These are phyloP conservation scores for Neurospora crassa DNA, from an alignment of 2,329 filamentous ascomycete species.

Conservation along the genomic window DNA sequence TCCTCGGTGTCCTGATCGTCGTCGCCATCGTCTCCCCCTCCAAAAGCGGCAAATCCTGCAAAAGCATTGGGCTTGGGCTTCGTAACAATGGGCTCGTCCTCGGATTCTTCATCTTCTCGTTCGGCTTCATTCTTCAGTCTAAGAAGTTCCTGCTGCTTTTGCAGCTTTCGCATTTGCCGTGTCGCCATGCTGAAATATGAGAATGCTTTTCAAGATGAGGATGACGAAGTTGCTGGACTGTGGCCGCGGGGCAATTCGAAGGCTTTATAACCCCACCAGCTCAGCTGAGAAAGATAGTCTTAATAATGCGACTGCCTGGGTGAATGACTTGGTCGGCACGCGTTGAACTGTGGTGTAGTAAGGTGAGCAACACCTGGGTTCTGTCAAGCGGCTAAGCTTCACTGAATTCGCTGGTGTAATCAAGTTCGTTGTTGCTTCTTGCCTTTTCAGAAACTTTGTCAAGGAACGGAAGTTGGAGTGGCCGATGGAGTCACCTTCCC, in stretches of 20 bases:
- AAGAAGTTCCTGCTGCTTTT: slow-evolving; percentile 38
- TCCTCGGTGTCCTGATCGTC: slow-evolving; percentile 27
- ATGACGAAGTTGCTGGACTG: slow-evolving; percentile 15
- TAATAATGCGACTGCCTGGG: background rate
- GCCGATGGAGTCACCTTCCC: background rate
- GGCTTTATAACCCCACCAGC: background rate
- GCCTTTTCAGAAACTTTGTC: background rate
- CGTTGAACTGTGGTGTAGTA: background rate
- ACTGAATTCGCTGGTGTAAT: background rate
- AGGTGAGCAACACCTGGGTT: background rate
- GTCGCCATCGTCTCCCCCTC: slow-evolving; percentile 30
- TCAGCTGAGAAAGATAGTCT: background rate
- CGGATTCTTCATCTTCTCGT: slow-evolving; percentile 22
- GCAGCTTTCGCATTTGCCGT: slow-evolving; percentile 41
- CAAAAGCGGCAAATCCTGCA: slow-evolving; percentile 40
- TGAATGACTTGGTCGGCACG: background rate
- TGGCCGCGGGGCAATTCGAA: slow-evolving; percentile 1
- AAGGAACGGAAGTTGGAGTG: background rate
- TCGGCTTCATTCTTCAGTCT: slow-evolving; percentile 23
- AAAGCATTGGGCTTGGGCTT: slow-evolving; percentile 39
- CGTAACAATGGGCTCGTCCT: slow-evolving; percentile 22
- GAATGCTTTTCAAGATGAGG: slow-evolving; percentile 9
- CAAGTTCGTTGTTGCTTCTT: background rate
- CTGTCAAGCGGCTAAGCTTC: background rate
- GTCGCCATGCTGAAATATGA: slow-evolving; percentile 33